A percentile compares a stretch with the other conserved stretches of the same genome.
Evolutionary conservation across 768 basidiomycete genomes (phyloP).

Genomic region (Macrolepiota fuliginosa): DNA sequence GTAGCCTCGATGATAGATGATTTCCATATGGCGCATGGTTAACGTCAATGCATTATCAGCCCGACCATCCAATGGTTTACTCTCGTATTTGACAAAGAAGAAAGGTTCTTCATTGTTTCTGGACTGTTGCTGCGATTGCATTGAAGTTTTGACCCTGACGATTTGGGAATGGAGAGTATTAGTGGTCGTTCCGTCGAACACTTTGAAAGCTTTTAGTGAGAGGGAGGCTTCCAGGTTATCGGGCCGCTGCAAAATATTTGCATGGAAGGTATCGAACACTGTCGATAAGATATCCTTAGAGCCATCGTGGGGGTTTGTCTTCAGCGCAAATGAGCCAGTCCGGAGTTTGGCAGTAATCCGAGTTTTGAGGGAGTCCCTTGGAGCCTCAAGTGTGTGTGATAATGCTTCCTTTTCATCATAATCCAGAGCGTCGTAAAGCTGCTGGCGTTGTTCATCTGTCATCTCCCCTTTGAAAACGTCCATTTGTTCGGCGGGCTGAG

Average conservation of each 20-base stretch:
- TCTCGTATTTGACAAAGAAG: slow-evolving; percentile 90
- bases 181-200: slow-evolving; percentile 88
- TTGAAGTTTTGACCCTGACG: slow-evolving; percentile 60
- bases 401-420: slow-evolving; percentile 86
- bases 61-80: slow-evolving; percentile 85
- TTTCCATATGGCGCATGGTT: slow-evolving; percentile 92
- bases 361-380: slow-evolving; percentile 78
- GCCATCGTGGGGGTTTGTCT: slow-evolving; percentile 63
- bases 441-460: slow-evolving; percentile 86
- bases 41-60: slow-evolving; percentile 90
- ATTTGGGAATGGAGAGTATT: slow-evolving; percentile 86
- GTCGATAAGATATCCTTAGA: slow-evolving; percentile 77
- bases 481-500: slow-evolving; percentile 34
- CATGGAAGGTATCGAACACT: slow-evolving; percentile 84
- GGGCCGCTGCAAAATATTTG: slow-evolving; percentile 79
- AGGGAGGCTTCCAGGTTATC: slow-evolving; percentile 85
- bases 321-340: slow-evolving; percentile 85
- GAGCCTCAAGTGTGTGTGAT: slow-evolving; percentile 63
- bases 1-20: slow-evolving; percentile 93
- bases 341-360: slow-evolving; percentile 76
- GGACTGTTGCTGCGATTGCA: slow-evolving; percentile 17
- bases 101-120: slow-evolving; percentile 40
- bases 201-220: slow-evolving; percentile 81
- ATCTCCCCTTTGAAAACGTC: slow-evolving; percentile 68
- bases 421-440: slow-evolving; percentile 88